Percentiles rank a stretch among this genome's conserved stretches.
phyloP scores from a whole-genome alignment of 176 grass and related monocot species.

The Carex kokanica region DNA sequence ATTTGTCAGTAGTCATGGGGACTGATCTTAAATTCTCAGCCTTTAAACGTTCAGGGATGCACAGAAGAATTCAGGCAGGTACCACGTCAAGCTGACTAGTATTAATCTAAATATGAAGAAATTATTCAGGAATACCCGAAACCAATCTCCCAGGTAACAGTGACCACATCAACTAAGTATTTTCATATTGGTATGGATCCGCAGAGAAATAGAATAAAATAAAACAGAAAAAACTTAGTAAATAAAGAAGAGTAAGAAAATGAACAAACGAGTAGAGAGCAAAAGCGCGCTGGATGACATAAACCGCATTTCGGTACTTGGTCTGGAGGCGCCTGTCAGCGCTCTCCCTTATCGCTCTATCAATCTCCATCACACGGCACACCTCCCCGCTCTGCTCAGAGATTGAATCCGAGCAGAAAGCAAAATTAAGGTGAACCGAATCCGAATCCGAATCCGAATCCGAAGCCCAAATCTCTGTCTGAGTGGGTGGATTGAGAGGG shows the following conservation, averaged over 20 bases:
- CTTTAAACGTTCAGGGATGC: not conserved
- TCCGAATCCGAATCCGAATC: no score
- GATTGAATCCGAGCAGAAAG: no score
- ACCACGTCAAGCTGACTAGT: not conserved
- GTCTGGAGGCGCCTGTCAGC: slow-evolving; percentile 70
- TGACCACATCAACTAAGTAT: not conserved
- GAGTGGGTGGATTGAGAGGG: no score
- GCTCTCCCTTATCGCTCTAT: slow-evolving; percentile 64
- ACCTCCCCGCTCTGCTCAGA: no score
- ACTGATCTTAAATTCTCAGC: no score
- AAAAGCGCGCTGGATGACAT: slow-evolving; percentile 93
- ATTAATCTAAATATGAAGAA: not conserved
- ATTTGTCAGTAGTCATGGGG: not conserved
- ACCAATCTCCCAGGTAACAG: not conserved
- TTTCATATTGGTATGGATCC: not conserved
- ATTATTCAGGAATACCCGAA: not conserved
- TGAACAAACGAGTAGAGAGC: slow-evolving; percentile 70
- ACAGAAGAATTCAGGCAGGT: not conserved
- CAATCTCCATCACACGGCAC: slow-evolving; percentile 65
- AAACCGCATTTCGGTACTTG: slow-evolving; percentile 82
- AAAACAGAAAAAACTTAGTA: no score
- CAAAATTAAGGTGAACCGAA: no score
- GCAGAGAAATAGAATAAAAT: not conserved
- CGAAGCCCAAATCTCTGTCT: no score
- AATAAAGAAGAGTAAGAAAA: not conserved